A percentile compares a stretch with the other conserved stretches of the same genome.
Conservation (phyloP, 805 yeast species). For the Candida ovalis region DNA sequence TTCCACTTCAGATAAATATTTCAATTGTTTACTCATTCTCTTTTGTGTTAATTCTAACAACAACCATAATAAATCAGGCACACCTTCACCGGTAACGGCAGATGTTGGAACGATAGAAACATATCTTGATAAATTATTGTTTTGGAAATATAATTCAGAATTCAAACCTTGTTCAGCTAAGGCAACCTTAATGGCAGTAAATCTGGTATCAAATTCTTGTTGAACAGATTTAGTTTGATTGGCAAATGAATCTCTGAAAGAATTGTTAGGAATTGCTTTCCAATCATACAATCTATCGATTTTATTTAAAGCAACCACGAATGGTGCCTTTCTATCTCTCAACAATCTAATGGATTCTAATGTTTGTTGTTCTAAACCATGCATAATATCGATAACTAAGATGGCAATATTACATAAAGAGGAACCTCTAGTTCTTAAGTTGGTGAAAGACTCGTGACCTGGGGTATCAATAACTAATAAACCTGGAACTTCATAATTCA, state of each 20-base stretch:
- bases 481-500: constrained; percentile 94
- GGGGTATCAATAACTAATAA: constrained; percentile 96
- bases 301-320: constrained; percentile 94
- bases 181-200: constrained; percentile 79
- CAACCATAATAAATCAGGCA: constrained; percentile 96
- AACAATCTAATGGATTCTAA: constrained; percentile 87
- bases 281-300: constrained; percentile 97
- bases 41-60: constrained; percentile 92
- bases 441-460: constrained; percentile 99
- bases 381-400: constrained; percentile 97
- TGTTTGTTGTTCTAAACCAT: constrained; percentile 98
- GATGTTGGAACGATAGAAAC: constrained; percentile 98
- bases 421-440: constrained; percentile 97
- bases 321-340: constrained; percentile 97
- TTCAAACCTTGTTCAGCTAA: constrained; percentile 98
- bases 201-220: constrained; percentile 87
- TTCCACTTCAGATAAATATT: constrained; percentile 90
- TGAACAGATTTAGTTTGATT: constrained; percentile 82
- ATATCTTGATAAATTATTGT: constrained; percentile 87
- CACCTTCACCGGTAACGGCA: constrained; percentile 99
- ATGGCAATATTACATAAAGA: constrained; percentile 99
- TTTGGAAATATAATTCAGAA: constrained; percentile 93
- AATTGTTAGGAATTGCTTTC: constrained; percentile 85
- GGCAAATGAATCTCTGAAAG: constrained; percentile 90
- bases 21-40: constrained; percentile 98